Conservation (phyloP, 1,284 basidiomycete species). For the Ganoderma lingzhi region DNA sequence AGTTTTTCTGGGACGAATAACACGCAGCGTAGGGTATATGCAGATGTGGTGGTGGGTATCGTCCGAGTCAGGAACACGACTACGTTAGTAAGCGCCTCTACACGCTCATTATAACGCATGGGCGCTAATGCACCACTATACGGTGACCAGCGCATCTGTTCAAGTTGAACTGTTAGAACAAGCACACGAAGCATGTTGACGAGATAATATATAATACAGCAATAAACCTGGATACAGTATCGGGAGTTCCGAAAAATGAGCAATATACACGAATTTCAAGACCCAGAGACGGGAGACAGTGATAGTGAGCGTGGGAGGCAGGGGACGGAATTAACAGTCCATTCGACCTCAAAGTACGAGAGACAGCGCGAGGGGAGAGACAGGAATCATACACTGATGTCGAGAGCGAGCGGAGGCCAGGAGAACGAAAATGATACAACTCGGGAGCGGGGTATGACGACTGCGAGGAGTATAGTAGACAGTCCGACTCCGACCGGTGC, state of each 20-base stretch:
- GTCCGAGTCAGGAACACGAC: not conserved
- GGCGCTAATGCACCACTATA: not conserved
- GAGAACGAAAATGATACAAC: constrained; percentile 32
- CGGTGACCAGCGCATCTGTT: too few species aligned
- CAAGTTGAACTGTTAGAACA: too few species aligned
- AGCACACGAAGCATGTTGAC: not conserved
- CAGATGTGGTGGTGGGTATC: not conserved
- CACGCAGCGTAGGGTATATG: constrained; percentile 1
- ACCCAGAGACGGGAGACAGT: constrained; percentile 12
- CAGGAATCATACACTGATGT: not conserved
- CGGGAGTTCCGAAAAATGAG: constrained; percentile 14
- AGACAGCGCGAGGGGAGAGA: constrained; percentile 13
- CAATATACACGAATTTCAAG: constrained; percentile 32
- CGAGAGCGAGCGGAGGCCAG: not conserved
- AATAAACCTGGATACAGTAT: constrained; percentile 33
- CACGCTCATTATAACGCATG: not conserved
- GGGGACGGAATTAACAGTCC: constrained; percentile 9
- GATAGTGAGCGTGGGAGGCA: constrained; percentile 29
- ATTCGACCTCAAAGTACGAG: not conserved
- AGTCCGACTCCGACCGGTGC: constrained; percentile 16
- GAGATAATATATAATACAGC: constrained; percentile 31
- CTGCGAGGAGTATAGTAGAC: constrained; percentile 21
- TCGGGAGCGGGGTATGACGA: constrained; percentile 29
- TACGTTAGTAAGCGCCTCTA: not conserved
- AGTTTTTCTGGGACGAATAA: not conserved